Base-by-base conservation (phyloP, 2,329 filamentous ascomycete genomes). In the Penicillium hesseltinei region DNA sequence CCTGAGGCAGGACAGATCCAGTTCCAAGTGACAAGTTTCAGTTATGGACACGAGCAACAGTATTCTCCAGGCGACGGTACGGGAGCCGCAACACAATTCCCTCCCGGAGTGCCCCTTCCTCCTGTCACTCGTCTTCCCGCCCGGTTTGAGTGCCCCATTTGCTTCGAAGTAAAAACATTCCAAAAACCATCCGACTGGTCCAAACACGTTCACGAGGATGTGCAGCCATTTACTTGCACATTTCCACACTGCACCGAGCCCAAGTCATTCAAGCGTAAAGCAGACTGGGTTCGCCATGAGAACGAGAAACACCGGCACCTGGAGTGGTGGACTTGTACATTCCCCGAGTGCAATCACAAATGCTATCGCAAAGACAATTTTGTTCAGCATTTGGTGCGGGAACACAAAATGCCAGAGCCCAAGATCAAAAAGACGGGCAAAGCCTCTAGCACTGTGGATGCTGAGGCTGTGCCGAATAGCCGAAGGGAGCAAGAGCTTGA, bases 111-210 rank as follows among this genome's bases (percentile, higher is more conserved):
- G 5, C 91, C 91, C 7, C 83, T 91, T 74, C 92, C 92, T 6
- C 91, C 91, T 2, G 88, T 91, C 2, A 82, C 80, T 57, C 83
- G 84, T 17, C 81, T 97, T 7, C 92, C 92, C 0, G 91, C 92
- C 4, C 87, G 93, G 69, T 93, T 96, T 60, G 92, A 97, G 77
- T 97, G 92, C 65, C 88, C 89, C 38, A 79, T 96, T 23, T 96
- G 92, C 76, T 96, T 91, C 77, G 85, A 88, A 65, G 83, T 87
- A 51, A 96, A 94, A 79, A 91, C 87, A 67, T 92, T 94, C 66
- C 85, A 88, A 66, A 96, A 96, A 73, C 92, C 92, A 17, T 96
- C 92, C 0, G 92, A 97, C 74, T 97, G 92, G 92, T 96, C 92
- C 1, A 96, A 97, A 72, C 92, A 97, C 69, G 90, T 97, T 0